Evolutionary conservation across 2,329 filamentous ascomycete species (phyloP).

Genomic region (Monilinia laxa): DNA sequence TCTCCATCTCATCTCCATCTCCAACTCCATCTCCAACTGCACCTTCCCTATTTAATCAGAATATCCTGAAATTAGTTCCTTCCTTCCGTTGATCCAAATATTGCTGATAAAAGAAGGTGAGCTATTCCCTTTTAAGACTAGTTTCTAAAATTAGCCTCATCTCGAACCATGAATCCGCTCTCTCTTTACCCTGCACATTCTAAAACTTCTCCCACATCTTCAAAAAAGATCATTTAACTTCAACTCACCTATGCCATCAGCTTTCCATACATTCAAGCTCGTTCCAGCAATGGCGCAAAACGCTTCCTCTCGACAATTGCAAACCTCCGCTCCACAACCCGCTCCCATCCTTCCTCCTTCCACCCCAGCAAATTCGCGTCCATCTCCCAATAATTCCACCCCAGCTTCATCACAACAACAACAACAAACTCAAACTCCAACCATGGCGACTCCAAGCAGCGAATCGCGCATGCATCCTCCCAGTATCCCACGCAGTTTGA

Average conservation of each 20-base stretch:
- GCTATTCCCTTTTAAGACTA: conserved; percentile 8
- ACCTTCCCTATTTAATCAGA: neutral
- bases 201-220: conserved; percentile 17
- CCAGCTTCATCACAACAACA: conserved; percentile 25
- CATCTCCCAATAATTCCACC: conserved; percentile 23
- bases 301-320: conserved; percentile 25
- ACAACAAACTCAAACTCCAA: conserved; percentile 28
- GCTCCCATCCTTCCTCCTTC: conserved; percentile 35
- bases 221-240: conserved; percentile 1
- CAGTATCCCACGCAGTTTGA: conserved; percentile 35
- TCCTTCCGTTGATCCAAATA: neutral
- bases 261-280: conserved; percentile 40
- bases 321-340: conserved; percentile 25
- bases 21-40: neutral
- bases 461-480: conserved; percentile 40
- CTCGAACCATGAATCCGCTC: conserved; percentile 17
- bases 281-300: conserved; percentile 37
- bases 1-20: too few species aligned
- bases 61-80: neutral
- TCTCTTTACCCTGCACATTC: conserved; percentile 4
- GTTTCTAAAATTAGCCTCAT: conserved; percentile 19
- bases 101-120: neutral
- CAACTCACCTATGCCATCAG: conserved; percentile 30
- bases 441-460: conserved; percentile 31
- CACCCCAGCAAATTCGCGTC: conserved; percentile 34